Percentiles rank a stretch among this genome's conserved stretches.
These are phyloP conservation scores for Scleroderma bovista DNA, from an alignment of 768 basidiomycete genomes.

Conservation along the genomic window DNA sequence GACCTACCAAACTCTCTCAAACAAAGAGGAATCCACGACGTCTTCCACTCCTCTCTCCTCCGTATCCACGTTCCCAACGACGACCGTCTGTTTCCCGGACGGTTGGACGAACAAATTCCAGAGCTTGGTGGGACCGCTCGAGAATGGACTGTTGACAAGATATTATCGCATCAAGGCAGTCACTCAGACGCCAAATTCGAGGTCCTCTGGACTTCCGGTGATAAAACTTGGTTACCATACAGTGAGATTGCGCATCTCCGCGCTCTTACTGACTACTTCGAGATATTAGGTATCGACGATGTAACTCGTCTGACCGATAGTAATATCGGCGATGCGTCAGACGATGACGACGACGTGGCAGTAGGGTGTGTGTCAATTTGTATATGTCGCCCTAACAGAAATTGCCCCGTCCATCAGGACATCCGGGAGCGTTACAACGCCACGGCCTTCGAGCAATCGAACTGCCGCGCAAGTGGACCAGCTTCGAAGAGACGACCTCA, in stretches of 20 bases:
- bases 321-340: too few species aligned
- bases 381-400: too few species aligned
- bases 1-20: not conserved
- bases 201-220: constrained; percentile 17
- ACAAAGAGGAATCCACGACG: not conserved
- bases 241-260: not conserved
- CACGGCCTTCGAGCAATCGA: too few species aligned
- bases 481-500: too few species aligned
- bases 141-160: not conserved
- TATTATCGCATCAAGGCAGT: not conserved
- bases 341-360: too few species aligned
- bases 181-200: constrained; percentile 11
- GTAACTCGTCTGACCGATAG: not conserved
- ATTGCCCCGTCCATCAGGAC: too few species aligned
- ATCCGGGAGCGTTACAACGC: too few species aligned
- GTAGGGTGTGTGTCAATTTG: too few species aligned
- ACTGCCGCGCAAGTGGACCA: too few species aligned
- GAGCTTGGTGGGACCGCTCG: not conserved
- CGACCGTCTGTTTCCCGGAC: not conserved
- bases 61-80: constrained; percentile 20
- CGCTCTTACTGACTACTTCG: not conserved
- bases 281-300: not conserved
- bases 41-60: constrained; percentile 30
- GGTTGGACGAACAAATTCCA: not conserved
- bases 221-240: constrained; percentile 16